A percentile compares a stretch with the other conserved stretches of the same genome.
Conservation (phyloP, 1,139 yeast genomes). For the Blastobotrys capitulatus region DNA sequence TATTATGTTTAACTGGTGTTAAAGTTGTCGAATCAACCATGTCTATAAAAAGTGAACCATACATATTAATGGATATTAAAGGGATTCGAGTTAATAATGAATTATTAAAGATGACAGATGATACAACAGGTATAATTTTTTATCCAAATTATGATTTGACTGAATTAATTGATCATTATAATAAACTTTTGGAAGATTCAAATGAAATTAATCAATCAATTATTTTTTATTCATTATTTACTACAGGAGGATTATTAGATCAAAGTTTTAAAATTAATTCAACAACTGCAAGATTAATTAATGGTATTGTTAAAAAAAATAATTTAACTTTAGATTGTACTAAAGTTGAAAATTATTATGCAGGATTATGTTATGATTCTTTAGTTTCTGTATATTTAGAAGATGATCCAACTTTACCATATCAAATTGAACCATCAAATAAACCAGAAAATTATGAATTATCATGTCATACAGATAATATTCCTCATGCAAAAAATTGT, state of each 20-base stretch:
- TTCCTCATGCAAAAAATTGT: not conserved
- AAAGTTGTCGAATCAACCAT: no score
- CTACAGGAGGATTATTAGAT: not conserved
- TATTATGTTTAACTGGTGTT: no score
- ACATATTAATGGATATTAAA: not conserved
- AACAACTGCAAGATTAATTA: not conserved
- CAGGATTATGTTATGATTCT: not conserved
- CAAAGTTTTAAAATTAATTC: not conserved
- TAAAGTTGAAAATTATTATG: not conserved
- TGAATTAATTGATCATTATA: not conserved
- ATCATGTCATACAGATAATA: not conserved
- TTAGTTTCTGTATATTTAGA: not conserved
- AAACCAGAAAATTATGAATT: not conserved
- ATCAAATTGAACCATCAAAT: not conserved
- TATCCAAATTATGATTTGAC: not conserved
- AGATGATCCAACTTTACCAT: not conserved
- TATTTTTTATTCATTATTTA: not conserved
- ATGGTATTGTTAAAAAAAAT: not conserved
- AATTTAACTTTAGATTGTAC: not conserved
- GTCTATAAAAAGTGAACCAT: no score
- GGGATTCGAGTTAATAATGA: not conserved
- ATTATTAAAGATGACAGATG: not conserved
- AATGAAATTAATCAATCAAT: not conserved
- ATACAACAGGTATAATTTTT: not conserved
- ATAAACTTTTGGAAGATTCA: not conserved